A percentile compares a stretch with the other conserved stretches of the same genome.
phyloP scores from a whole-genome alignment of 2,329 filamentous ascomycete genomes.

The Colletotrichum acutatum region DNA sequence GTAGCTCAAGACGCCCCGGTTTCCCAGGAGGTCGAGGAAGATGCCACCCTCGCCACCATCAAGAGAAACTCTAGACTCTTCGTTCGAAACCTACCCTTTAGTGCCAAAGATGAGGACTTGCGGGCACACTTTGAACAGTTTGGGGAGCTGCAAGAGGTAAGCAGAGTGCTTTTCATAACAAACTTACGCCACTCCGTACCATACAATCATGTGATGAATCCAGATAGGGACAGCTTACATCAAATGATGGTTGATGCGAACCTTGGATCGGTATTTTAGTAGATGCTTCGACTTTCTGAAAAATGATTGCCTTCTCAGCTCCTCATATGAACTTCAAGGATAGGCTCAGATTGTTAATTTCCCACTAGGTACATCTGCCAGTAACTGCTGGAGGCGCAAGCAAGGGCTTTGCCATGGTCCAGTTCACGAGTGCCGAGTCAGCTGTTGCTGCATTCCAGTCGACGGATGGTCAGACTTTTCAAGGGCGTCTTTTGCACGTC shows the following conservation, averaged over 20 bases:
- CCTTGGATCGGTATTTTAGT: slow-evolving; percentile 98
- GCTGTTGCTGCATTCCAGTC: slow-evolving; percentile 83
- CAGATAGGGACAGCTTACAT: slow-evolving; percentile 99
- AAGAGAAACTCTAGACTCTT: slow-evolving; percentile 83
- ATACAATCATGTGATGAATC: slow-evolving; percentile 79
- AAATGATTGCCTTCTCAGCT: slow-evolving; percentile 45
- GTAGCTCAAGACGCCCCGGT: slow-evolving; percentile 35
- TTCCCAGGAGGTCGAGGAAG: slow-evolving; percentile 46
- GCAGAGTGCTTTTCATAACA: slow-evolving; percentile 49
- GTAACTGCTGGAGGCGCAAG: slow-evolving; percentile 77
- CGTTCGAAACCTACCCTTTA: slow-evolving; percentile 88
- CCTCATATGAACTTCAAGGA: not conserved
- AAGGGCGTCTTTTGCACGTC: slow-evolving; percentile 91
- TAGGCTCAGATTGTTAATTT: slow-evolving; percentile 36
- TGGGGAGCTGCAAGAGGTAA: slow-evolving; percentile 88
- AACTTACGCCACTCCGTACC: slow-evolving; percentile 7
- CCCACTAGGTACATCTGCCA: slow-evolving; percentile 83
- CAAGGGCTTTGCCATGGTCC: slow-evolving; percentile 92
- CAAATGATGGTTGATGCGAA: slow-evolving; percentile 86
- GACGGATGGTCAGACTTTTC: slow-evolving; percentile 87
- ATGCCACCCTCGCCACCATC: slow-evolving; percentile 68
- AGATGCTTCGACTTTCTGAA: slow-evolving; percentile 97
- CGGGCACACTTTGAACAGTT: slow-evolving; percentile 76
- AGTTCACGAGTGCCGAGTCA: slow-evolving; percentile 77
- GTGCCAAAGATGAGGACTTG: slow-evolving; percentile 80